These are phyloP conservation scores for Perkinsus marinus DNA, from an alignment of 169 alveolate species.

Conservation along the genomic window DNA sequence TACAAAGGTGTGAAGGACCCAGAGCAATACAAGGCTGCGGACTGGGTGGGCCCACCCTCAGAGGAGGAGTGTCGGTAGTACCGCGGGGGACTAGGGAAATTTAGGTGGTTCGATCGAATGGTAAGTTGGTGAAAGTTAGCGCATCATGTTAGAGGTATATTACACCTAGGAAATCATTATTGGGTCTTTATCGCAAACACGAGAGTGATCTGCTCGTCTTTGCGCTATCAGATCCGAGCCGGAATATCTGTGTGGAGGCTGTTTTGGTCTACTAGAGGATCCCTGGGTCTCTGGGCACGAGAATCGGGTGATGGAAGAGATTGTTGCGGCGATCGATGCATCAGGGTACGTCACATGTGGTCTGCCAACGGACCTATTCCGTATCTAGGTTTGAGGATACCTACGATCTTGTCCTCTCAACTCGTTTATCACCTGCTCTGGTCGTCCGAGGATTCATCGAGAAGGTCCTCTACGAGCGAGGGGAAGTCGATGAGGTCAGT, in stretches of 20 bases:
- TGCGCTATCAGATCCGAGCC: neutral
- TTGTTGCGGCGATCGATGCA: neutral
- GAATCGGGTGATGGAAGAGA: neutral
- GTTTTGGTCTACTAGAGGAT: neutral
- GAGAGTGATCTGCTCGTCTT: too few species aligned
- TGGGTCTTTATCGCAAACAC: too few species aligned
- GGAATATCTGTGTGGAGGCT: neutral
- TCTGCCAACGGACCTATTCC: neutral
- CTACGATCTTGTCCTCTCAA: neutral
- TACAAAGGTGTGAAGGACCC: neutral
- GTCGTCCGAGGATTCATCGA: neutral
- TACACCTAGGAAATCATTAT: too few species aligned
- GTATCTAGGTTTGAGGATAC: neutral
- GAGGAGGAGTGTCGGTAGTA: too few species aligned
- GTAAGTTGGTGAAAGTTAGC: too few species aligned
- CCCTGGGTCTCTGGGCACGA: neutral
- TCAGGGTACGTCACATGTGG: neutral
- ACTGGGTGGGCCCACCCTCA: neutral
- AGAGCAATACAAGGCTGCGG: neutral
- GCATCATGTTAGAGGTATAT: too few species aligned
- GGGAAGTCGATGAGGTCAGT: neutral
- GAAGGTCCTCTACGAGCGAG: neutral
- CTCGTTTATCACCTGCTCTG: neutral
- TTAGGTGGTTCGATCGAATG: too few species aligned
- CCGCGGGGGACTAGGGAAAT: too few species aligned